A percentile compares a stretch with the other conserved stretches of the same genome.
Evolutionary conservation across 225 moss, liverwort and hornwort species (phyloP).

Genomic region (Sphagnum tenellum): DNA sequence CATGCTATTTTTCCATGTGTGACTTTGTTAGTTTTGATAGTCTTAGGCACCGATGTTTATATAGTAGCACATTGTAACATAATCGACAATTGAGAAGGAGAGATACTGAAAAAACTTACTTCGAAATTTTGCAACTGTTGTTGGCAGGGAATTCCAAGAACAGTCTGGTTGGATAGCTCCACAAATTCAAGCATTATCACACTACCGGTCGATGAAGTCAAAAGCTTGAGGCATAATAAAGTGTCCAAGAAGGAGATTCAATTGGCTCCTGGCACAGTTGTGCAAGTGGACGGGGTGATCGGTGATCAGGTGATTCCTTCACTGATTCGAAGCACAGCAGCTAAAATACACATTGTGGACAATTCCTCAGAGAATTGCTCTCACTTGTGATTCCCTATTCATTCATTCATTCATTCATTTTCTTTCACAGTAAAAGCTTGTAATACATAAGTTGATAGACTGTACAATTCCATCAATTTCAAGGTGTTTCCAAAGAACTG

Average conservation of each 20-base stretch:
- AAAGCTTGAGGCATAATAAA: not conserved
- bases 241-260: not conserved
- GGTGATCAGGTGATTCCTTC: not conserved
- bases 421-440: not conserved
- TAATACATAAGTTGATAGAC: too few species aligned
- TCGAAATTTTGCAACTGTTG: not conserved
- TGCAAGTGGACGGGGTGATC: not conserved
- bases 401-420: not conserved
- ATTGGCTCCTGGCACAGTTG: not conserved
- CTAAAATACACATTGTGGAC: too few species aligned
- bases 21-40: too few species aligned
- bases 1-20: too few species aligned
- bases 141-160: slow-evolving; percentile 1
- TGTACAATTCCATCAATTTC: too few species aligned
- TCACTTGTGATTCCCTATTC: not conserved
- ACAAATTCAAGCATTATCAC: not conserved
- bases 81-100: too few species aligned
- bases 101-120: too few species aligned
- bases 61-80: too few species aligned
- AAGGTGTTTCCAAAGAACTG: too few species aligned
- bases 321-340: too few species aligned
- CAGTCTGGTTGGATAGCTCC: not conserved
- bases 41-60: too few species aligned
- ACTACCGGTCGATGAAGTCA: slow-evolving; percentile 1
- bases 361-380: too few species aligned